Evolutionary conservation across 495 filamentous ascomycete genomes (phyloP).

Genomic region (Xylaria curta): DNA sequence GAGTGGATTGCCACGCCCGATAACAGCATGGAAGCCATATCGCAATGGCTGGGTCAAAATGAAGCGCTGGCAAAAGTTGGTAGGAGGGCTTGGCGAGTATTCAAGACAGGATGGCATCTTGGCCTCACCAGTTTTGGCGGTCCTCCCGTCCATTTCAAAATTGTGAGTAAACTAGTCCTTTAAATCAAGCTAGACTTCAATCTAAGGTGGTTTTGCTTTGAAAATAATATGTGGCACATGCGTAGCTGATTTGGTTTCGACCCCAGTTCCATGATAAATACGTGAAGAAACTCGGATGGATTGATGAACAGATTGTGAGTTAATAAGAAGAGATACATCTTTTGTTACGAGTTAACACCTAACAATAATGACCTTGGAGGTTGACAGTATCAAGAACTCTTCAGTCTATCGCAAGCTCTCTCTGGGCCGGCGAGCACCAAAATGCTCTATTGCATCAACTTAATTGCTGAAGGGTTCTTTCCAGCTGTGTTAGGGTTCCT

Average conservation of each 20-base stretch:
- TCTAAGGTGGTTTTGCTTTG: not conserved
- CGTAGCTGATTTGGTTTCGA: not conserved
- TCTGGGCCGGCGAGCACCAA: constrained; percentile 81
- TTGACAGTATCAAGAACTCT: constrained; percentile 78
- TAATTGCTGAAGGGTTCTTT: constrained; percentile 68
- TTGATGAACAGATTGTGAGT: constrained; percentile 73
- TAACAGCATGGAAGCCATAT: constrained; percentile 1
- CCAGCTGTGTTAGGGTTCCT: constrained; percentile 69
- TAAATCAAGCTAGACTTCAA: not conserved
- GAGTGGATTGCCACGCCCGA: not conserved
- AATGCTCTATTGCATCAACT: constrained; percentile 76
- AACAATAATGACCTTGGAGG: not conserved
- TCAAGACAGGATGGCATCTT: constrained; percentile 66
- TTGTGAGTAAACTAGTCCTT: constrained; percentile 41
- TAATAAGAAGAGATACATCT: not conserved
- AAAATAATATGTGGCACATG: not conserved
- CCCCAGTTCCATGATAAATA: constrained; percentile 65
- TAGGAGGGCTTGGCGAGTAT: not conserved
- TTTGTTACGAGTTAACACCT: not conserved
- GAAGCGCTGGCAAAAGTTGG: not conserved
- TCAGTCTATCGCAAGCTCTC: constrained; percentile 77
- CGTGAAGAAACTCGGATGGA: constrained; percentile 71
- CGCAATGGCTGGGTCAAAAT: not conserved
- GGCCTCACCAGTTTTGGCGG: constrained; percentile 77
- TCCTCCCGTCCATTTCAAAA: constrained; percentile 75